Conservation (phyloP, 2,329 filamentous ascomycete genomes). For the Annulohypoxylon truncatum region DNA sequence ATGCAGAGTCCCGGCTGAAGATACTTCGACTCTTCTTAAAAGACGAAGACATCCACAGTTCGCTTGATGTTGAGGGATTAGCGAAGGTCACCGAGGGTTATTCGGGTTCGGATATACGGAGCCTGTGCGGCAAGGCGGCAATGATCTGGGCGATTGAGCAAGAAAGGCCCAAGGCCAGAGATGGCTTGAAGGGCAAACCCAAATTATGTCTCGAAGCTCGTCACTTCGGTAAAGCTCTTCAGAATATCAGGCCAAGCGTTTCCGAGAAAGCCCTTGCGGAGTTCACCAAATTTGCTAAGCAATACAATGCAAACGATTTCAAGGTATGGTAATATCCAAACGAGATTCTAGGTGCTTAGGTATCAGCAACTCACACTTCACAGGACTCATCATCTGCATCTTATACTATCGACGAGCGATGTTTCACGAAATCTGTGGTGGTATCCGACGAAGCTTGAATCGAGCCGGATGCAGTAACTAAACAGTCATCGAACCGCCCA, state of each 20-base stretch:
- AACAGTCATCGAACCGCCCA: too few relatives aligned
- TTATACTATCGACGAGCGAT: not conserved
- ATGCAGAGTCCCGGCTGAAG: not conserved
- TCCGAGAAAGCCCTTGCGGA: not conserved
- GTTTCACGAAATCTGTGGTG: not conserved
- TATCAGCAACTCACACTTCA: not conserved
- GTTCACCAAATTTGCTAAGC: not conserved
- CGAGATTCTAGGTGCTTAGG: not conserved
- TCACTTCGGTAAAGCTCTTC: not conserved
- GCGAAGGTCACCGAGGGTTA: slow-evolving; percentile 1
- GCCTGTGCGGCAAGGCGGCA: slow-evolving; percentile 8
- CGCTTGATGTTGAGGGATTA: not conserved
- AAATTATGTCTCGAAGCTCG: not conserved
- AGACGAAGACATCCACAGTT: not conserved
- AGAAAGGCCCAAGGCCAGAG: not conserved
- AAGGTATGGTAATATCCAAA: not conserved
- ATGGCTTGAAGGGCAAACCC: not conserved
- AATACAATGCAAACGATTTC: not conserved
- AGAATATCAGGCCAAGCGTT: not conserved
- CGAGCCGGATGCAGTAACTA: too few relatives aligned
- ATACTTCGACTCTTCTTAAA: slow-evolving; percentile 16
- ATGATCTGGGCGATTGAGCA: slow-evolving; percentile 3
- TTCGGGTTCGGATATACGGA: slow-evolving; percentile 19
- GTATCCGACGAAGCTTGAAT: not conserved
- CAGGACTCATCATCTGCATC: not conserved